Base-by-base conservation (phyloP, 805 yeast species). In the Myxozyma sirexii region DNA sequence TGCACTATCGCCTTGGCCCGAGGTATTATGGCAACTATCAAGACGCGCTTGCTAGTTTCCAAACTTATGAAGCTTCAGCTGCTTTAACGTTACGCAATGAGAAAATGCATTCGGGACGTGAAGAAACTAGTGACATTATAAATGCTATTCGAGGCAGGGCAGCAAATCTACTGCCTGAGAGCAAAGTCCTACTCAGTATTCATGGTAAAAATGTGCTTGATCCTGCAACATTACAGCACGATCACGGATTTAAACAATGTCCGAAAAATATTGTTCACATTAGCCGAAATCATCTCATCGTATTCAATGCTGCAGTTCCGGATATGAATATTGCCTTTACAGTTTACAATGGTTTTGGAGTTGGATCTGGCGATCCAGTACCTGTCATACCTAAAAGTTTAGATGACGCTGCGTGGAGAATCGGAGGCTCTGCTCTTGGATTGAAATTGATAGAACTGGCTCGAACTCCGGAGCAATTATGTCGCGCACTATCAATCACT, bases 341-440 rank as follows among this genome's bases (percentile, higher is more conserved):
- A 12, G 29, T 67, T 6, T 23, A 45, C 24, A 45, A 56, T 35
- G 65, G 64, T 17, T 27, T 52, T 24, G 66, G 65, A 3, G 42
- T 66, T 17, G 65, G 64, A 6, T 43, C 65, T 12, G 62, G 65
- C 4, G 66, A 50, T 49, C 69, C 67, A 3, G 56, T 60, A 19
- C 46, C 64, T 12, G 56, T 64, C 24, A 54, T 52, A 17, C 69
- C 56, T 4, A 48, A 55, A 12, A 52, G 68, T 29, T 31, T 65
- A 33, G 66, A 64, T 38, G 66, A 69, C 29, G 59, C 62, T n/a
- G 57, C 67, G 13, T 69, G 70, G 69, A 35, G 66, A 21, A 15
- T 83, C 17, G 87, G 88, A 2, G 87, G 89, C 0, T 67, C 82
- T 0, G 77, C 82, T 1, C 56, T 82, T 0, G 62, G 81, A 0